Base-by-base conservation (phyloP, 805 yeast genomes). In the Saccharomyces eubayanus region DNA sequence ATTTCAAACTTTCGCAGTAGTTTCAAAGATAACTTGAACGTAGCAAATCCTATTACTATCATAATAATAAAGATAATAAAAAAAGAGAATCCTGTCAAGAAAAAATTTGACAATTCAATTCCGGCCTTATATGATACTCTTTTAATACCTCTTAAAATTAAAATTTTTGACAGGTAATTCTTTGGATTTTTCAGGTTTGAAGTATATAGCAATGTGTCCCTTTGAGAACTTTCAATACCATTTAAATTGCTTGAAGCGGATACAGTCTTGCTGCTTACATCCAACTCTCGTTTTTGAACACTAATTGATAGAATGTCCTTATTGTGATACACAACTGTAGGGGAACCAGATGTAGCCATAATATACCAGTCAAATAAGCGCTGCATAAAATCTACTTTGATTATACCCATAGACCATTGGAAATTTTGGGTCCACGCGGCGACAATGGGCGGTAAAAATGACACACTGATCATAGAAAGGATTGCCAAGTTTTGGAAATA, bases 361-460 rank as follows among this genome's bases (percentile, higher is more conserved):
- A 92, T 84, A 69, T 92, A 92, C 99, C 99, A 92, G 68, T 85
- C 81, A 59, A 94, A 85, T 58, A 89, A 87, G 46, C 75, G 69
- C 69, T 91, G 97, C 81, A 92, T 85, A 64, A 90, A 88, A 14
- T 72, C 70, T 8, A 84, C 81, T 52, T 79, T 78, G 62, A 94
- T 87, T 59, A 92, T 84, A 48, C 99, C 99, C 80, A 92, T 80
- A 1, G 97, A 84, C 98, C 98, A 92, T 71, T 82, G 84, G 76
- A 94, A 94, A 74, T 92, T 94, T 72, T 92, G 96, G 31, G 95
- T 84, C 99, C 99, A 92, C 2, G 98, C 91, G 2, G 96, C 89
- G 3, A 97, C 98, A 61, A 94, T 91, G 2, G 99, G 99, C 1
- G 99, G 99, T 24, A 89, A 87, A 56, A 81, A 76, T 21, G 89